Conservation (phyloP, 345 rosid species). For the Mercurialis annua region DNA sequence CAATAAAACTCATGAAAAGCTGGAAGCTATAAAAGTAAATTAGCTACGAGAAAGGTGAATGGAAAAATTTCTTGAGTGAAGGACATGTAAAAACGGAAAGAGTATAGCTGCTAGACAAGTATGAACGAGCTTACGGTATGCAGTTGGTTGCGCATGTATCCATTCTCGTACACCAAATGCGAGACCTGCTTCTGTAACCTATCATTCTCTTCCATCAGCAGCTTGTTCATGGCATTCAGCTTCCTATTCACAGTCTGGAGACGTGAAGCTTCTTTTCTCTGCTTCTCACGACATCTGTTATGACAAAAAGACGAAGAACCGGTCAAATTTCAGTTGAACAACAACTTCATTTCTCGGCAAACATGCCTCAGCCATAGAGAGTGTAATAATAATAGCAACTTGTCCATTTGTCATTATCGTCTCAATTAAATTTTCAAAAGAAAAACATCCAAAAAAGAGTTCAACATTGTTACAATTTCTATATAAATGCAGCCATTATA, state of each 20-base stretch:
- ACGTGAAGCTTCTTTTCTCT: slow-evolving; percentile 90
- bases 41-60: not conserved
- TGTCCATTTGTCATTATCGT: slow-evolving; percentile 14
- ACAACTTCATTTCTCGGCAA: not conserved
- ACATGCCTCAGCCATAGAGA: not conserved
- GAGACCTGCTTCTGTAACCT: slow-evolving; percentile 98
- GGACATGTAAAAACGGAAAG: not conserved
- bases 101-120: not conserved
- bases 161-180: slow-evolving; percentile 87
- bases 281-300: slow-evolving; percentile 88
- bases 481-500: not conserved
- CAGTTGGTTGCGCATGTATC: slow-evolving; percentile 77
- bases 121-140: slow-evolving; percentile 42
- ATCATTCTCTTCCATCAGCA: slow-evolving; percentile 98
- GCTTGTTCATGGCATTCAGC: slow-evolving; percentile 88
- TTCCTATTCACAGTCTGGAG: slow-evolving; percentile 89
- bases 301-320: not conserved
- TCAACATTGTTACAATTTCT: not conserved
- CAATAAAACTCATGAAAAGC: no score
- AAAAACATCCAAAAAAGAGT: not conserved
- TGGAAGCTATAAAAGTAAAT: not conserved
- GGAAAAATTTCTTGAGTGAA: not conserved
- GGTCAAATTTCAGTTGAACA: not conserved
- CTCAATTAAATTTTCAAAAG: slow-evolving; percentile 3
- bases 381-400: not conserved